Percentiles rank a stretch among this genome's conserved stretches.
Conservation (phyloP, 2,329 filamentous ascomycete species). For the Aschersonia sp. region DNA sequence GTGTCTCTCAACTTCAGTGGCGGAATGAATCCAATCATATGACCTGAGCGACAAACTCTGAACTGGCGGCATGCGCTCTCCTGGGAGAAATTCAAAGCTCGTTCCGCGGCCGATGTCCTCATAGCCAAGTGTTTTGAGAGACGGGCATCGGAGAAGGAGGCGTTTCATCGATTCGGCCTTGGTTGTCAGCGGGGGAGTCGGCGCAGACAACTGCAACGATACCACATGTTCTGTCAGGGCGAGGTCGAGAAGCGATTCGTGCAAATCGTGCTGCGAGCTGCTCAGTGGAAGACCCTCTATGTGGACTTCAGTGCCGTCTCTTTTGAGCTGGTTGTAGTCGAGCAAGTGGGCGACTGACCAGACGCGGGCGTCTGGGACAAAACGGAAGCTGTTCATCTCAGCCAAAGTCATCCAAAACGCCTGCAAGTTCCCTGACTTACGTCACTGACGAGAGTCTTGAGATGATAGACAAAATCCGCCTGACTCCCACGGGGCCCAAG, state of each 20-base stretch:
- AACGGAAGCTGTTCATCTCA: slow-evolving; percentile 20
- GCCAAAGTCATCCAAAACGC: not conserved
- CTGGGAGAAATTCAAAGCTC: slow-evolving; percentile 22
- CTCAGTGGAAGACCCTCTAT: slow-evolving; percentile 26
- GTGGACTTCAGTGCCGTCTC: slow-evolving; percentile 17
- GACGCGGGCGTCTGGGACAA: slow-evolving; percentile 9
- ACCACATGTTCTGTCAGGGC: slow-evolving; percentile 23
- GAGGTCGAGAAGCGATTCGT: slow-evolving; percentile 20
- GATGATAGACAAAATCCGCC: slow-evolving; percentile 19
- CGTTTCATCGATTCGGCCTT: slow-evolving; percentile 25
- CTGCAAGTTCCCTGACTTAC: slow-evolving; percentile 12
- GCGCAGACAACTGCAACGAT: slow-evolving; percentile 24
- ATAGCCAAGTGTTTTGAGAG: slow-evolving; percentile 25
- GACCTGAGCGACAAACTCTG: slow-evolving; percentile 25
- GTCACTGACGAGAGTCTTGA: slow-evolving; percentile 22
- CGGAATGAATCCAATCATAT: slow-evolving; percentile 33
- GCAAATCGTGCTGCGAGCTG: slow-evolving; percentile 18
- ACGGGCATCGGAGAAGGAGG: slow-evolving; percentile 21
- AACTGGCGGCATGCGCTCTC: slow-evolving; percentile 28
- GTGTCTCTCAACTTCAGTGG: slow-evolving; percentile 21
- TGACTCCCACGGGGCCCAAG: slow-evolving; percentile 21
- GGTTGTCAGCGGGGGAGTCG: slow-evolving; percentile 24
- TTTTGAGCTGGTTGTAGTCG: slow-evolving; percentile 13
- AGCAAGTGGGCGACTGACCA: slow-evolving; percentile 26
- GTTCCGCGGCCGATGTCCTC: slow-evolving; percentile 29